Evolutionary conservation across 1,284 basidiomycete species (phyloP), one percentile per base, ranked within the genome.

Genomic region (Meripilus lineatus): DNA sequence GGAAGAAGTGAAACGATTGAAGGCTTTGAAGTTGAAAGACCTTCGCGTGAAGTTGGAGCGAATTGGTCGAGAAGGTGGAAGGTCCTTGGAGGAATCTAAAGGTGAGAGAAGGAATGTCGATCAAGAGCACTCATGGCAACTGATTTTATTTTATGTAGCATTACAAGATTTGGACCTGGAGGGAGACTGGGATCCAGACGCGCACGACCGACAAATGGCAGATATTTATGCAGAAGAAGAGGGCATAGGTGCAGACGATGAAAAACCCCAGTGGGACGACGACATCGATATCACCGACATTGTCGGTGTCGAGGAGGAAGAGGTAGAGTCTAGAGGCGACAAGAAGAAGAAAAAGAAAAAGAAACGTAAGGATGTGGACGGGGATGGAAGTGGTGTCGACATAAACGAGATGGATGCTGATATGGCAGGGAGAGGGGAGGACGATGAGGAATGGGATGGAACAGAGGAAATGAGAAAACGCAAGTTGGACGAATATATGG

Each of bases 261-360:
- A 79, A 49, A 94, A 95, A 66, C 93, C 94, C 4, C 67, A 67
- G 0, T 97, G 93, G 93, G 85, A 89, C 24, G 87, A 93, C 50
- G 90, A 95, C 50, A 84, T 93, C 49, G 79, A 93, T 52, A 79
- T 93, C 45, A 75, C 72, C 7, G 83, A 89, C 56, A 81, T 94
- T 42, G 59, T 71, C 3, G 59, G 69, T 8, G 20, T 57, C 64
- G 50, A 74, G 67, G 52, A 68, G 64, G 52, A 80, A 71, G 60
- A 75, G 69, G 59, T 74, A 71, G 58, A 75, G 74, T 36, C 38
- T 18, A 74, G 76, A 56, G 67, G 68, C 44, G 65, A 62, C 44
- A 75, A 74, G 63, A 75, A 70, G 62, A 71, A 70, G 54, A 76
- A 74, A 52, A 73, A 72, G 56, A 69, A 70, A 39, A 68, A 67